phyloP scores from a whole-genome alignment of 2,329 filamentous ascomycete genomes.

The Grosmannia clavigera region DNA sequence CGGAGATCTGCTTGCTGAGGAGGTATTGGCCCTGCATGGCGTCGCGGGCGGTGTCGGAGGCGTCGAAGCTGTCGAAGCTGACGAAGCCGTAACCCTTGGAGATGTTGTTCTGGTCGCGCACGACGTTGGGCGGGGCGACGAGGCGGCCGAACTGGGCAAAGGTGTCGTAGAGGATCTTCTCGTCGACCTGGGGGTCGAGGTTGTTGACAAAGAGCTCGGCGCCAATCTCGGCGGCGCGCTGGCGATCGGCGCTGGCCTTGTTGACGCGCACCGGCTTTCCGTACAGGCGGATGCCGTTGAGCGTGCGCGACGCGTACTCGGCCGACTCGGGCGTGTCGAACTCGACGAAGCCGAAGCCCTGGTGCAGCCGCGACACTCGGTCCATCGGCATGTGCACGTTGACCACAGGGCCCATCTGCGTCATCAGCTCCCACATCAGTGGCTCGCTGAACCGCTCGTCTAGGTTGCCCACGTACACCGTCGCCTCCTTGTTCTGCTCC shows the following conservation, averaged over 20 bases:
- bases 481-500: conserved; percentile 97
- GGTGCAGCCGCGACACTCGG: conserved; percentile 89
- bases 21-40: conserved; percentile 96
- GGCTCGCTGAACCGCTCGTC: conserved; percentile 89
- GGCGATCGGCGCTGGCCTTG: conserved; percentile 84
- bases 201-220: conserved; percentile 97
- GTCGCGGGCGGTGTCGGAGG: conserved; percentile 77
- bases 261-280: conserved; percentile 95
- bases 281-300: conserved; percentile 89
- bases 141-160: conserved; percentile 87
- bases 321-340: conserved; percentile 92
- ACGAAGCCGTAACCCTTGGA: conserved; percentile 97
- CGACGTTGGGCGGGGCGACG: conserved; percentile 76
- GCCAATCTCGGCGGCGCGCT: conserved; percentile 84
- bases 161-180: conserved; percentile 88
- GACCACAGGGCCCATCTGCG: conserved; percentile 91
- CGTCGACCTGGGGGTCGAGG: conserved; percentile 85
- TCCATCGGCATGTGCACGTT: conserved; percentile 98
- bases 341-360: conserved; percentile 98
- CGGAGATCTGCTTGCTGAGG: conserved; percentile 90
- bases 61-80: conserved; percentile 84
- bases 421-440: conserved; percentile 94
- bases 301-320: conserved; percentile 90
- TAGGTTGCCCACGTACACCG: conserved; percentile 95
- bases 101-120: conserved; percentile 75